These are phyloP conservation scores for Iris pallida DNA, from an alignment of 116 monocot genomes.

Conservation along the genomic window DNA sequence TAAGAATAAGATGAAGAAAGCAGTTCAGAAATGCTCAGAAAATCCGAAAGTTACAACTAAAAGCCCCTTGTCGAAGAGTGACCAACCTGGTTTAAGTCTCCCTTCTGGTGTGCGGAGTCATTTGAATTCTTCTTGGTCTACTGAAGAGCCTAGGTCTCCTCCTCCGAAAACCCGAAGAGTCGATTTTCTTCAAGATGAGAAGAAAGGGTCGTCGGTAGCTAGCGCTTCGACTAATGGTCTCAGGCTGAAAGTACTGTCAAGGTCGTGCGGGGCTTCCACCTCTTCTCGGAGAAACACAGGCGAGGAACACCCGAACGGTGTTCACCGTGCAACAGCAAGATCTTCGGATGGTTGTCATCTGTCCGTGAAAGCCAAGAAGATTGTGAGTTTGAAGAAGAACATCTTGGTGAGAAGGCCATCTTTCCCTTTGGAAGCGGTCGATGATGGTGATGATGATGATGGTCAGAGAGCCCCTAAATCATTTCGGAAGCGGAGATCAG, in stretches of 20 bases:
- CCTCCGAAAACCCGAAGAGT: conserved; percentile 23
- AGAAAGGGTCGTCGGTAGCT: conserved; percentile 11
- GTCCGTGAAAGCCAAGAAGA: conserved; percentile 3
- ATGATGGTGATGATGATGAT: not conserved
- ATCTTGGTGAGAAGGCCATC: conserved; percentile 2
- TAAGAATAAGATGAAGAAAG: conserved; percentile 22
- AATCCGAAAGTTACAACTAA: not conserved
- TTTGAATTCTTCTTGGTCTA: conserved; percentile 6
- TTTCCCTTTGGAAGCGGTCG: conserved; percentile 2
- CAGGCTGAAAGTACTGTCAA: conserved; percentile 16
- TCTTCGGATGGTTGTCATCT: not conserved
- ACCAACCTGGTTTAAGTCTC: not conserved
- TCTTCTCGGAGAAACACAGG: conserved; percentile 17
- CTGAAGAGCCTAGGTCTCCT: conserved; percentile 14
- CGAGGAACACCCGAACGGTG: not conserved
- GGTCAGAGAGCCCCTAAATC: conserved; percentile 18
- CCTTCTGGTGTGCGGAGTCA: conserved; percentile 8
- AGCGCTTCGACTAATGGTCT: conserved; percentile 13
- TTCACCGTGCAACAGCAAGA: not conserved
- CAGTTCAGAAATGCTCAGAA: conserved; percentile 6
- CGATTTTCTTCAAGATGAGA: conserved; percentile 8
- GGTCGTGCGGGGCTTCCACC: conserved; percentile 6
- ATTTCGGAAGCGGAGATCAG: conserved; percentile 26
- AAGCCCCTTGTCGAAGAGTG: not conserved
- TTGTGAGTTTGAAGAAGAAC: not conserved